phyloP scores from a whole-genome alignment of 148 eudicot genomes.

The Nepenthes mirabilis region DNA sequence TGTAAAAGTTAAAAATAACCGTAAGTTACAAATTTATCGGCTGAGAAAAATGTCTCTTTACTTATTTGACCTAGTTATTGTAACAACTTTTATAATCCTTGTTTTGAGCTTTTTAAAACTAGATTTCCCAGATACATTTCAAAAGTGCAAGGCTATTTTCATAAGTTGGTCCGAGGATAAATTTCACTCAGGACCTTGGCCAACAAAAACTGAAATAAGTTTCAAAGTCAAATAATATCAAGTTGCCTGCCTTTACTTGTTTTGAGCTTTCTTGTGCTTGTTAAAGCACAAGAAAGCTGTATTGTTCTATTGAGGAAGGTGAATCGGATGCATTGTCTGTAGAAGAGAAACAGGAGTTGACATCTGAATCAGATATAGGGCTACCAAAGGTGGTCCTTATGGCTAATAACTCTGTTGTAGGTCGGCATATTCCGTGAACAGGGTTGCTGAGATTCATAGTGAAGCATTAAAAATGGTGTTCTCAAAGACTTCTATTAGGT shows the following conservation, averaged over 20 bases:
- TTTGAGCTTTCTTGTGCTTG: constrained; percentile 14
- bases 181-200: constrained; percentile 24
- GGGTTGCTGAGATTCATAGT: constrained; percentile 97
- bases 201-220: constrained; percentile 53
- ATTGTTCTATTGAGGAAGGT: not conserved
- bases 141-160: too few species aligned
- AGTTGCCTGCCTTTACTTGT: constrained; percentile 44
- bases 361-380: constrained; percentile 34
- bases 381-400: constrained; percentile 79
- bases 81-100: too few species aligned
- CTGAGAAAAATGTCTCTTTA: too few species aligned
- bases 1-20: too few species aligned
- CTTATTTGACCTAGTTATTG: too few species aligned
- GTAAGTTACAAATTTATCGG: too few species aligned
- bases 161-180: too few species aligned
- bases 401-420: constrained; percentile 94
- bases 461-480: constrained; percentile 74
- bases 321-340: constrained; percentile 5
- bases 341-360: constrained; percentile 13
- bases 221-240: constrained; percentile 84
- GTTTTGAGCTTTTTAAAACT: too few species aligned
- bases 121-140: too few species aligned
- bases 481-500: constrained; percentile 89
- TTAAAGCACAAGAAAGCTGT: constrained; percentile 23
- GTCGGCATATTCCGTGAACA: constrained; percentile 86